Evolutionary conservation across 2,329 filamentous ascomycete genomes (phyloP).

Genomic region (Teratosphaeria nubilosa): DNA sequence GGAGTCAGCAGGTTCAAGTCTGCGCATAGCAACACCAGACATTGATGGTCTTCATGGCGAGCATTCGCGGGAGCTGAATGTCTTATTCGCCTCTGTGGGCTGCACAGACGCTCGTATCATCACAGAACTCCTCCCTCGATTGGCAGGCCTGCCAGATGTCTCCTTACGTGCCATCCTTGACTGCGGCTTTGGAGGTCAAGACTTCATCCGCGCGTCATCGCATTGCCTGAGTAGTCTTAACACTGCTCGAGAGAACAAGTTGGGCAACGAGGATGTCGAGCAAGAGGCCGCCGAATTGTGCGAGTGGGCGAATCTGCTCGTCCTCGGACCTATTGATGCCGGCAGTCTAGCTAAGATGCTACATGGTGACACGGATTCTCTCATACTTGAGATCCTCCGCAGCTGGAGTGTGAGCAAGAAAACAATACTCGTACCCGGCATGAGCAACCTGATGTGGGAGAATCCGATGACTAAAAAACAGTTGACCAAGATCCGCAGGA

Average conservation of each 20-base stretch:
- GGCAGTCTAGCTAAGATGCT: constrained; percentile 82
- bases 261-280: constrained; percentile 22
- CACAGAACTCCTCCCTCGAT: constrained; percentile 21
- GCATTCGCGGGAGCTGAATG: constrained; percentile 16
- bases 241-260: constrained; percentile 11
- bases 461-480: constrained; percentile 84
- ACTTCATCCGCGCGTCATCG: constrained; percentile 23
- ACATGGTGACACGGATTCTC: constrained; percentile 68
- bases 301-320: constrained; percentile 78
- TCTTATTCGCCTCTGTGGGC: constrained; percentile 27
- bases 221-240: constrained; percentile 24
- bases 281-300: constrained; percentile 55
- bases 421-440: constrained; percentile 74
- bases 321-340: constrained; percentile 75
- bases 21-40: constrained; percentile 1
- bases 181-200: constrained; percentile 21
- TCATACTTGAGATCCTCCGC: constrained; percentile 69
- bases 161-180: constrained; percentile 27
- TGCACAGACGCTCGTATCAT: constrained; percentile 24
- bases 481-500: constrained; percentile 68
- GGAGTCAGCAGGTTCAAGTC: not conserved
- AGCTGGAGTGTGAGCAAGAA: constrained; percentile 83
- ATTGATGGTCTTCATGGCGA: constrained; percentile 1
- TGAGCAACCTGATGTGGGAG: constrained; percentile 84
- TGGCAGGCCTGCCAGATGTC: constrained; percentile 24